Percentiles rank a stretch among this genome's conserved stretches.
Conservation (phyloP, 345 rosid species). For the Eucalyptus albens region DNA sequence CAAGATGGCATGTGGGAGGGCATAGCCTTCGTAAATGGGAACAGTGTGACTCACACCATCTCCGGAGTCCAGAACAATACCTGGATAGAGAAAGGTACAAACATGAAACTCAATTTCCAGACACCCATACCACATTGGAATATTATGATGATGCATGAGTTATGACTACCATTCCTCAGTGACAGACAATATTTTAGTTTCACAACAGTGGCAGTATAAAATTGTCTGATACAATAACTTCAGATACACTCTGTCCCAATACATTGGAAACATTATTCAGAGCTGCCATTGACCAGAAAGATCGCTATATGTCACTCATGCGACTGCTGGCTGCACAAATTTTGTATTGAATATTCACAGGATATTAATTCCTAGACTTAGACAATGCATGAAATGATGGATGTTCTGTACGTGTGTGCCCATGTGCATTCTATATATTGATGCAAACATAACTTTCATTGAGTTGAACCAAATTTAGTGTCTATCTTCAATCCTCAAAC, state of each 20-base stretch:
- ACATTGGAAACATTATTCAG: not conserved
- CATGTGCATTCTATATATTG: not conserved
- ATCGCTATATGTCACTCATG: not conserved
- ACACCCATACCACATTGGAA: not conserved
- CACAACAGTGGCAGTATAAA: not conserved
- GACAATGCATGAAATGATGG: not conserved
- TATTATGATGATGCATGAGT: not conserved
- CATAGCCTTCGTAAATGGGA: slow-evolving; percentile 46
- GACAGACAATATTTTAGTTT: not conserved
- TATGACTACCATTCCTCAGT: not conserved
- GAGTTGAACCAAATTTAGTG: not conserved
- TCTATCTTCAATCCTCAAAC: not conserved
- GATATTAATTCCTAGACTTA: not conserved
- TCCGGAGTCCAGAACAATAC: slow-evolving; percentile 47
- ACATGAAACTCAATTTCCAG: not conserved
- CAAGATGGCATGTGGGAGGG: slow-evolving; percentile 63
- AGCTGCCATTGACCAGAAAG: not conserved
- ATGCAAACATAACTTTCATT: not conserved
- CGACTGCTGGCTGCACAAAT: not conserved
- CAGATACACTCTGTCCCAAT: not conserved
- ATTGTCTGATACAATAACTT: not conserved
- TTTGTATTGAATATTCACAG: not conserved
- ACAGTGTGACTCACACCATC: slow-evolving; percentile 56
- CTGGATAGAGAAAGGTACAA: slow-evolving; percentile 4
- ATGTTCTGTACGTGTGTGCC: not conserved